Conservation (phyloP, 768 basidiomycete genomes). For the Amanita muscaria region DNA sequence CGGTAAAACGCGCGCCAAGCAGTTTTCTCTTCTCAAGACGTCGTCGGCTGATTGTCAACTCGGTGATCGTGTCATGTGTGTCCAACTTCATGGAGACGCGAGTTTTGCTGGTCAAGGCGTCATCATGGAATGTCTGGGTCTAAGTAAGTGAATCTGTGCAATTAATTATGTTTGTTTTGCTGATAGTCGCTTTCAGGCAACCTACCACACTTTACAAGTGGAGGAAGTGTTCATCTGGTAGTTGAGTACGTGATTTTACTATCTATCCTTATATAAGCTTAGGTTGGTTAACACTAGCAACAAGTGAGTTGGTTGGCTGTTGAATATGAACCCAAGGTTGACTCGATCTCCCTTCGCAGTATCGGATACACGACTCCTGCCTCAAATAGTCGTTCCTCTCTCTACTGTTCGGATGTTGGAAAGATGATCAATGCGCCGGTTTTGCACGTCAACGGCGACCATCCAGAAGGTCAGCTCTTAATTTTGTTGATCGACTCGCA, state of each 20-base stretch:
- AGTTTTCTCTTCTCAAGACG: constrained; percentile 69
- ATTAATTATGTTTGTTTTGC: neutral
- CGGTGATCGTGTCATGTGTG: constrained; percentile 74
- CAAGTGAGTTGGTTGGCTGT: constrained; percentile 38
- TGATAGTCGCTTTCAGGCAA: constrained; percentile 40
- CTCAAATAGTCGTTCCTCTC: constrained; percentile 70
- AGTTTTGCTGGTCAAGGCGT: constrained; percentile 89
- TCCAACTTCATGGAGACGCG: constrained; percentile 88
- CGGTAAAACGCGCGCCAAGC: constrained; percentile 87
- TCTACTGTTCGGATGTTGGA: constrained; percentile 83
- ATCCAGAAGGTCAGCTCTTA: constrained; percentile 70
- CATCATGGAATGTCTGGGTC: constrained; percentile 78
- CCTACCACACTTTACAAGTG: constrained; percentile 85
- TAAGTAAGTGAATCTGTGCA: too few relatives aligned
- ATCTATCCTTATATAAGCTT: neutral
- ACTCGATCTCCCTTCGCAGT: constrained; percentile 28
- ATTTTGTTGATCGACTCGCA: neutral
- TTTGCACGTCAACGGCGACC: constrained; percentile 86
- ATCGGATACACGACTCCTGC: constrained; percentile 92
- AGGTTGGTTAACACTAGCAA: constrained; percentile 32
- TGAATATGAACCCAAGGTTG: too few relatives aligned
- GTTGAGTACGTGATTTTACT: constrained; percentile 58
- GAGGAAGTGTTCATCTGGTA: constrained; percentile 84
- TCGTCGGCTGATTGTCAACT: constrained; percentile 45
- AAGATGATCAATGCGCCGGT: constrained; percentile 90